A percentile compares a stretch with the other conserved stretches of the same genome.
Conservation (phyloP, 2,329 filamentous ascomycete species). For the Aspergillus vadensis region DNA sequence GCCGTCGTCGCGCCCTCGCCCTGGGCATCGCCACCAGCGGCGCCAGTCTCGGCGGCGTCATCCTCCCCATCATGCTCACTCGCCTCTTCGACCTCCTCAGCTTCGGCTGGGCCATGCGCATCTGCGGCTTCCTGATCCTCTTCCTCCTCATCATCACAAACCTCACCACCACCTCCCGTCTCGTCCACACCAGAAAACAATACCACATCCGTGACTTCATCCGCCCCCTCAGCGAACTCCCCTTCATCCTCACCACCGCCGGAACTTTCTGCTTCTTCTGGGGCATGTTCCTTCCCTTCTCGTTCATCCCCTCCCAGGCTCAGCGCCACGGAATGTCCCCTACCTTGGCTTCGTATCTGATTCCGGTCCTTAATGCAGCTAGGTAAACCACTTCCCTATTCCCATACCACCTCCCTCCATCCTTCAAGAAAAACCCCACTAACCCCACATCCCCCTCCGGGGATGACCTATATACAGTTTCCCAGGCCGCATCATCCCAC, state of each 20-base stretch:
- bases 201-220: slow-evolving; percentile 14
- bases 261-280: slow-evolving; percentile 44
- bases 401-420: background rate
- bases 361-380: slow-evolving; percentile 57
- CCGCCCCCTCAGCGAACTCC: slow-evolving; percentile 13
- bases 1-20: slow-evolving; percentile 53
- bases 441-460: too few species aligned
- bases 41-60: slow-evolving; percentile 58
- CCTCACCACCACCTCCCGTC: slow-evolving; percentile 52
- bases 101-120: slow-evolving; percentile 59
- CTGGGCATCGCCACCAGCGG: slow-evolving; percentile 57
- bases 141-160: slow-evolving; percentile 53
- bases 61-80: slow-evolving; percentile 62
- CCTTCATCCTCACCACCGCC: slow-evolving; percentile 21
- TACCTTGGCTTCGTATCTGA: slow-evolving; percentile 54
- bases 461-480: slow-evolving; percentile 34
- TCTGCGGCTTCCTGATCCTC: slow-evolving; percentile 61
- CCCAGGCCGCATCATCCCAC: slow-evolving; percentile 59
- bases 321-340: slow-evolving; percentile 16
- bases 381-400: slow-evolving; percentile 19
- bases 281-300: slow-evolving; percentile 28
- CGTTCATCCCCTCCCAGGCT: slow-evolving; percentile 17
- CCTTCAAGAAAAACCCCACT: background rate
- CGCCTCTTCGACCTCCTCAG: slow-evolving; percentile 55
- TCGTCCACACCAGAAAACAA: slow-evolving; percentile 22